Base-by-base conservation (phyloP, 306 rosid genomes). In the Amphicarpaea edgeworthii region DNA sequence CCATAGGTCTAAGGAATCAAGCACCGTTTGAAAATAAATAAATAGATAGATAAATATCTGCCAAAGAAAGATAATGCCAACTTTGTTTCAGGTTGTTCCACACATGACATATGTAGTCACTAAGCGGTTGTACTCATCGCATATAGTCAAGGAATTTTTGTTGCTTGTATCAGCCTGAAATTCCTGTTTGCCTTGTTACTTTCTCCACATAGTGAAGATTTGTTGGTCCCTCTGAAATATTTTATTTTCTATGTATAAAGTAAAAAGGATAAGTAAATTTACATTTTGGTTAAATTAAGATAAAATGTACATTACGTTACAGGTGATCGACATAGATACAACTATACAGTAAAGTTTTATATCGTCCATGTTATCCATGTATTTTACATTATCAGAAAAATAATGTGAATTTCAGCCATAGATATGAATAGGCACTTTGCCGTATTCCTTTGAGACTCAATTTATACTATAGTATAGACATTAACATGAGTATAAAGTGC, bases 81-180 rank as follows among this genome's bases (percentile, higher is more conserved):
- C 75, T 89, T 87, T 49, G 91, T 77, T 73, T 89, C 86, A 49
- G 90, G 88, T 50, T 87, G 87, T 70, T 89, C 87, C 55, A 86
- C 64, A 68, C 86, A 91, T 72, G n/a, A n/a, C n/a, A n/a, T n/a
- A 30, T 79, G 23, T 81, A 43, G 57, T 79, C 75, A 53, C 86
- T 86, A 28, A 47, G 8, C 87, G 84, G 38, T 12, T 55, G 61
- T n/a, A 55, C 34, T 55, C 32, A 12, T 23, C 34, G 12, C 32
- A 11, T 21, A 23, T 3, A 20, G n/a, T n/a, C n/a, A n/a, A 53
- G 60, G 30, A 53, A 9, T 15, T 90, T 91, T 53, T 87, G 92
- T 81, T 84, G 89, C 85, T 87, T 90, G 34, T 17, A 30, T 30
- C 5, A 30, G 2, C 81, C 85, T 0, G 91, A 90, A 51, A 72